These are phyloP conservation scores for Daldinia decipiens DNA, from an alignment of 495 filamentous ascomycete species.

Conservation along the genomic window DNA sequence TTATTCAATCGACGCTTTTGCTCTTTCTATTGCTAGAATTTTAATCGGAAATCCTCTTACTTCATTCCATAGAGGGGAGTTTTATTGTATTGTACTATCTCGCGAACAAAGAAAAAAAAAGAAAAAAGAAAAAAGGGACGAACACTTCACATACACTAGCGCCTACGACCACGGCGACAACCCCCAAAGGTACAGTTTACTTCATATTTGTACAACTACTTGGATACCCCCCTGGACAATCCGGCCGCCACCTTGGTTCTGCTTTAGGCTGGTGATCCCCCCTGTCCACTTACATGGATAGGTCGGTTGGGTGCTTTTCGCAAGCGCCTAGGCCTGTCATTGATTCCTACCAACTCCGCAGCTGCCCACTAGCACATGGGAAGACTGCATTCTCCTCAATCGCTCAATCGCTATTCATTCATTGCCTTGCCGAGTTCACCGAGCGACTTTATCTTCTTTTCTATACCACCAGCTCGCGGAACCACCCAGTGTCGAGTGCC, in stretches of 20 bases:
- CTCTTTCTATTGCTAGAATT: conserved; percentile 8
- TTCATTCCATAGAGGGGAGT: conserved; percentile 17
- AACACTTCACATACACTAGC: neutral
- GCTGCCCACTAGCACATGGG: conserved; percentile 19
- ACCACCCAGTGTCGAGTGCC: conserved; percentile 24
- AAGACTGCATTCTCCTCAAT: conserved; percentile 5
- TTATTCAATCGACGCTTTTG: neutral
- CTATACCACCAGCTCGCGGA: conserved; percentile 13
- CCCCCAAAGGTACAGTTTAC: conserved; percentile 28
- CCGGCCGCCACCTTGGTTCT: conserved; percentile 32
- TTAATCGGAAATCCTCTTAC: conserved; percentile 22
- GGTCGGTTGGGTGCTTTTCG: conserved; percentile 32
- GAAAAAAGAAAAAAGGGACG: neutral
- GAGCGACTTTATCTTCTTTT: conserved; percentile 4
- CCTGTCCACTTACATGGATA: conserved; percentile 33
- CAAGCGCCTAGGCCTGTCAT: conserved; percentile 39
- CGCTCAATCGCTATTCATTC: conserved; percentile 4
- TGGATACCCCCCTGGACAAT: conserved; percentile 26
- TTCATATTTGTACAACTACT: conserved; percentile 31
- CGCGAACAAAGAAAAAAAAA: conserved; percentile 9
- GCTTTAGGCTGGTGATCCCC: conserved; percentile 39
- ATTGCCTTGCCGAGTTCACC: conserved; percentile 31
- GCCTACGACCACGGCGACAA: conserved; percentile 19
- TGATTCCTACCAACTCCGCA: conserved; percentile 39
- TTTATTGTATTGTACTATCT: neutral